Evolutionary conservation across 1,284 basidiomycete genomes (phyloP), one percentile per base, ranked within the genome.

Genomic region (Uromyces viciae-fabae): DNA sequence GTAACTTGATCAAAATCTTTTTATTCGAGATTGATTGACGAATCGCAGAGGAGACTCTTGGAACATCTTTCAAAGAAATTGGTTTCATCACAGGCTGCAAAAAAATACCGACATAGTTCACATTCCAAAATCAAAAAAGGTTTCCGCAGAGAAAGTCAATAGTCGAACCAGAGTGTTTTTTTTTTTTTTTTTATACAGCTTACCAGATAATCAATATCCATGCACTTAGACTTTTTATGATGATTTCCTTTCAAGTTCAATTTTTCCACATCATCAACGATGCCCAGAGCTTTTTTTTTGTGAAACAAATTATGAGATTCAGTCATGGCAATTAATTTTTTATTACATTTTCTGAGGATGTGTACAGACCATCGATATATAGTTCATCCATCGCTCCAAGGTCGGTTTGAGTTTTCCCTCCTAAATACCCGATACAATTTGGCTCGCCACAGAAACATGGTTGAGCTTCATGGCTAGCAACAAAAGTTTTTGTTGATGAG

Each of bases 331-430:
- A n/a, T n/a, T n/a, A n/a, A n/a, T n/a, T n/a, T n/a, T n/a, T n/a
- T n/a, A n/a, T n/a, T n/a, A 56, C 15, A 40, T 38, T 19, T 42
- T n/a, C 66, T 43, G n/a, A 36, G 33, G 28, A 25, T 25, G 49
- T 22, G 5, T 25, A 83, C 90, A 83, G 84, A 94, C 94, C 95
- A 84, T 98, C 95, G 56, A 99, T 90, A 87, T 93, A 95, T 14
- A 98, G 89, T 84, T 98, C 94, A 85, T 97, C 94, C 91, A 99
- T 96, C 22, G 92, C 88, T 19, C 88, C 92, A 28, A 98, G 89
- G 85, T 99, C 97, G 0, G 97, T 99, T 87, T 99, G 97, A 0
- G 95, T 99, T 88, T 98, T 99, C 38, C 97, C 97, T 82, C 97
- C 97, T 82, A 99, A 94, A 83, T 91, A 93, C 2, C 97, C 97